phyloP scores from a whole-genome alignment of 768 basidiomycete species.

The Dendrothele bispora region DNA sequence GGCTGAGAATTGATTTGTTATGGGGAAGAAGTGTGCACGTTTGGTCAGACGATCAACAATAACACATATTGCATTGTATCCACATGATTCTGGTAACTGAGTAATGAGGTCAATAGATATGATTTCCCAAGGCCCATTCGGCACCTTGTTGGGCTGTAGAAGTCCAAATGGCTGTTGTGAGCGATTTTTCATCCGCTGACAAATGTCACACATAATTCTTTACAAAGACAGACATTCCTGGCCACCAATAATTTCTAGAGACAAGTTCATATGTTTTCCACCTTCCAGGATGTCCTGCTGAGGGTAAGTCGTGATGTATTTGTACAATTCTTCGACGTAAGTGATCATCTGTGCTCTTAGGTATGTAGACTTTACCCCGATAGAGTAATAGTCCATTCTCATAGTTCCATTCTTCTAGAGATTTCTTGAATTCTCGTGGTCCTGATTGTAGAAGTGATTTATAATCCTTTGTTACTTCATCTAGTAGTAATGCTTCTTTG shows the following conservation, averaged over 20 bases:
- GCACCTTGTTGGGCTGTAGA: too few species aligned
- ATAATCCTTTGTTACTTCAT: background rate
- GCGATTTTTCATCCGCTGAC: slow-evolving; percentile 2
- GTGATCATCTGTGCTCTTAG: background rate
- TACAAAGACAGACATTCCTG: too few species aligned
- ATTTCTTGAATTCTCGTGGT: slow-evolving; percentile 8
- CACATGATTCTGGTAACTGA: too few species aligned
- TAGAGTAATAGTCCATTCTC: slow-evolving; percentile 8
- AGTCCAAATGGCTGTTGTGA: background rate
- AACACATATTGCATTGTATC: too few species aligned
- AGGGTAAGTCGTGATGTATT: background rate
- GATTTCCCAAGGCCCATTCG: too few species aligned
- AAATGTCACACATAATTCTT: too few species aligned
- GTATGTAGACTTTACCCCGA: slow-evolving; percentile 1
- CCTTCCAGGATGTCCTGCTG: background rate
- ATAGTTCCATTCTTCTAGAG: slow-evolving; percentile 7
- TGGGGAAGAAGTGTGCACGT: too few species aligned
- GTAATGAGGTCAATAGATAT: too few species aligned
- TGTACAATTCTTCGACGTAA: background rate
- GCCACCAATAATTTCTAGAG: too few species aligned
- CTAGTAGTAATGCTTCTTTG: too few species aligned
- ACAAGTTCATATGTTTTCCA: too few species aligned
- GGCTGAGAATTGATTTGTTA: slow-evolving; percentile 4
- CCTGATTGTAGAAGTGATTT: background rate
- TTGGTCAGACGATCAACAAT: too few species aligned